A percentile compares a stretch with the other conserved stretches of the same genome.
phyloP scores from a whole-genome alignment of 768 basidiomycete species.

The Royoungia palumana region DNA sequence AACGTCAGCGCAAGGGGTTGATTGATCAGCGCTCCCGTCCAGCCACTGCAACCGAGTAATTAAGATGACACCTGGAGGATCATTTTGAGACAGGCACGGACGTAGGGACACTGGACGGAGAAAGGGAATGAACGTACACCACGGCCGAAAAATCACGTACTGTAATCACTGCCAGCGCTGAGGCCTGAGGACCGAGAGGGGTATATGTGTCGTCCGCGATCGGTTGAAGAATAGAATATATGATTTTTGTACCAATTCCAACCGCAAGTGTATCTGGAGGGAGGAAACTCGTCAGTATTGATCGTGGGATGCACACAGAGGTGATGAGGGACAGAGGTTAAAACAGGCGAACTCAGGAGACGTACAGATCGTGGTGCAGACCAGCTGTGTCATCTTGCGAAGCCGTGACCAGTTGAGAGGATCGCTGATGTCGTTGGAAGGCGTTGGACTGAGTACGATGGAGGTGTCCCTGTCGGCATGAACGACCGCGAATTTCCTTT shows the following conservation, averaged over 20 bases:
- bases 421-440: constrained; percentile 23
- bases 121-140: neutral
- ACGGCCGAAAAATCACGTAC: neutral
- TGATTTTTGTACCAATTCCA: constrained; percentile 15
- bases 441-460: constrained; percentile 24
- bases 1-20: constrained; percentile 20
- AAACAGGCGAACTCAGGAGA: neutral
- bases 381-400: constrained; percentile 12
- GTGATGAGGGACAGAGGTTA: no score
- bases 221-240: constrained; percentile 20
- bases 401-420: constrained; percentile 21
- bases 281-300: neutral
- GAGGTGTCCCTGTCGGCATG: constrained; percentile 13
- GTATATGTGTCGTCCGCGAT: constrained; percentile 16
- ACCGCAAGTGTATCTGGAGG: constrained; percentile 15
- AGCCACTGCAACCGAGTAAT: constrained; percentile 6
- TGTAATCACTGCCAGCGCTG: constrained; percentile 20
- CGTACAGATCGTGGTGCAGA: constrained; percentile 19
- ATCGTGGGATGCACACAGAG: no score
- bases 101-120: constrained; percentile 14
- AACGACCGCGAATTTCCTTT: constrained; percentile 9
- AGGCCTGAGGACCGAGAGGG: constrained; percentile 16
- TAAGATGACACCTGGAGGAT: neutral
- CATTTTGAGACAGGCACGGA: neutral
- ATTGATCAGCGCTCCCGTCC: constrained; percentile 19